Evolutionary conservation across 139 green algal genomes (phyloP).

Genomic region (Monoraphidium neglectum): DNA sequence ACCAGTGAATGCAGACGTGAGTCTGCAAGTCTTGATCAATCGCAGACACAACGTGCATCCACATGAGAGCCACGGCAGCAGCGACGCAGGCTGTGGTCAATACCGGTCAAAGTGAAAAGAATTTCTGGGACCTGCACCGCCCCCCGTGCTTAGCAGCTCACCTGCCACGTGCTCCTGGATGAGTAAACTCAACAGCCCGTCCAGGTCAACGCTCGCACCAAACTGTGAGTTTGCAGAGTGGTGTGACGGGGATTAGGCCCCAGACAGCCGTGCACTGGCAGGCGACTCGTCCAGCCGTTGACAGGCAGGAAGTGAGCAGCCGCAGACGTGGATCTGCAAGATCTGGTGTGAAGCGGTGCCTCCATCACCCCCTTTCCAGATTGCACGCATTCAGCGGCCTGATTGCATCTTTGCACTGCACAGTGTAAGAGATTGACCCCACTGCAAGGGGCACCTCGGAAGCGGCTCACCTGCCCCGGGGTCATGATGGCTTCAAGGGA

Average conservation of each 20-base stretch:
- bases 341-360: neutral
- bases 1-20: neutral
- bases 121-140: neutral
- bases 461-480: too few species aligned
- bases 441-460: too few species aligned
- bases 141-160: neutral
- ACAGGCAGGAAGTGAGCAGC: neutral
- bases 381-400: too few species aligned
- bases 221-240: neutral
- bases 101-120: neutral
- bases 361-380: neutral
- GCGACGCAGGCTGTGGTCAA: neutral
- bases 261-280: constrained; percentile 4
- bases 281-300: neutral
- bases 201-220: constrained; percentile 20
- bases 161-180: constrained; percentile 24
- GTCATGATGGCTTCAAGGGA: too few species aligned
- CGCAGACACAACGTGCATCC: neutral
- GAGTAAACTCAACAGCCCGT: constrained; percentile 22
- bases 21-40: neutral
- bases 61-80: neutral
- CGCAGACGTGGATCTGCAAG: neutral
- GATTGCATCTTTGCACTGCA: too few species aligned
- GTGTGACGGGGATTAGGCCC: neutral
- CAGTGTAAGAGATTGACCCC: too few species aligned